Base-by-base conservation (phyloP, 192 early-diverging fungal genomes). In the Coemansia sp. region DNA sequence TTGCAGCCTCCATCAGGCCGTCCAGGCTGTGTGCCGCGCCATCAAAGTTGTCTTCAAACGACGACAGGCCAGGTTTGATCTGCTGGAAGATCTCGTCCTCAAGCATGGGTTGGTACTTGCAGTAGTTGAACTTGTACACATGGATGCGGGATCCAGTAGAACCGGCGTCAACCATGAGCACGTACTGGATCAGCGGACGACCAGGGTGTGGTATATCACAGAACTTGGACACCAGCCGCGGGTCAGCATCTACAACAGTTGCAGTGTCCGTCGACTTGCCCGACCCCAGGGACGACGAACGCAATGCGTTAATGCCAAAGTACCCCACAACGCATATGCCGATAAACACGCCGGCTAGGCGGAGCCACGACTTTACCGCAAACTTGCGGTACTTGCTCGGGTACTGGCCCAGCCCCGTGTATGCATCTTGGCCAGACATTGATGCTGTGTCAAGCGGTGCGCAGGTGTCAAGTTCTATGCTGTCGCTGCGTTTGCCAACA, bases 101-200 rank as follows among this genome's bases (percentile, higher is more conserved):
- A 44, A 98, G 76, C 60, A 88, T 86, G 0, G 94, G 91, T 3
- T 83, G 70, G 9, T 80, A 68, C 56, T 92, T 88, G 79, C 97
- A 98, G 78, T 92, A 87, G 76, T 95, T 93, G 84, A 98, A 98
- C 63, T 86, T 83, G 84, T 97, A 98, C 42, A 95, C 91, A 68
- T 98, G 96, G 63, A 98, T 93, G 18, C 96, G 93, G 8, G 95
- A 97, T 35, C 95, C 96, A 17, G 94, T 95, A 3, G 94, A 96
- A 3, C 96, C 96, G 21, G 96, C 96, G 62, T 98, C 96, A 22
- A 98, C 62, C 88, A 98, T 94, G 17, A 98, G 74, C 32, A 89
- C 93, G 76, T 95, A 95, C 67, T 98, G 93, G 21, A 92, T 71
- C 26, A 90, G 71, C 3, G 90, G 94, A 40, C 84, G 83, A 7